Evolutionary conservation across 129 eudicot genomes (phyloP).

Genomic region (Daucus carota): DH1_v3.0 NC_030388.2:27934001-27934500

Average conservation of each 20-base stretch:
- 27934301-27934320: background rate
- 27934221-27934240: background rate
- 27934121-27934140: background rate
- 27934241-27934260: background rate
- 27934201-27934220: background rate
- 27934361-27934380: conserved; percentile 99
- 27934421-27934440: conserved; percentile 65
- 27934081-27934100: background rate
- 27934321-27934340: background rate
- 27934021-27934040: background rate
- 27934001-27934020: background rate
- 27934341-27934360: conserved; percentile 15
- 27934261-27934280: background rate
- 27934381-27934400: conserved; percentile 96
- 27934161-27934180: background rate
- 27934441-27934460: background rate
- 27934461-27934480: background rate
- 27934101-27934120: background rate
- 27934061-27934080: background rate
- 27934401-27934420: conserved; percentile 91
- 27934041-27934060: background rate
- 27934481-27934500: background rate
- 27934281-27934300: background rate
- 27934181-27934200: background rate
- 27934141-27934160: background rate